Evolutionary conservation across 257 asterid genomes (phyloP), one percentile per base, ranked within the genome.

Genomic region (Solanum chmielewskii): DNA sequence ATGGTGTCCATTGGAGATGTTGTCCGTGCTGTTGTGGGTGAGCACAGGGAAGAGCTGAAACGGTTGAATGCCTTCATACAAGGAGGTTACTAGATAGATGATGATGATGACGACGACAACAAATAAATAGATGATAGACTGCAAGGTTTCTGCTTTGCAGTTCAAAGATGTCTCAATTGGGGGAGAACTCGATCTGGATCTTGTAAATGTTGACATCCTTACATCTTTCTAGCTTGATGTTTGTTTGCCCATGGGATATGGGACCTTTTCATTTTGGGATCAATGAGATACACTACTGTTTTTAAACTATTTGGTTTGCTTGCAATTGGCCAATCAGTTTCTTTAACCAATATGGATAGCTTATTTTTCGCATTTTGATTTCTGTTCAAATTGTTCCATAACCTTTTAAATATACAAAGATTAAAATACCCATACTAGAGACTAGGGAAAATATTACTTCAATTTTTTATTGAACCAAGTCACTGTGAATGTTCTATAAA

Each of bases 1-100:
- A 96, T 96, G 99, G 99, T 95, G 86, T 96, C 99, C 33, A 94
- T 96, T 13, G 99, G 99, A 87, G 99, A 96, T 11, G 99, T 96
- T 86, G 99, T 96, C 83, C 98, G 99, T 81, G 98, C 99, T 10
- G 99, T 96, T 18, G 98, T 96, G 92, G 90, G 90, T 20, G 99
- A 96, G 96, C 95, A 96, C 86, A 93, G 98, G 12, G 95, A 92
- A 10, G 99, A 96, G 91, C 84, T 96, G 86, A 87, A 94, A 91
- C 98, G 99, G 86, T 86, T 96, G 87, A 96, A 95, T 86, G 98
- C 95, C 27, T 96, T 20, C 77, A 96, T 96, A 83, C 99, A 96
- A 84, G 99, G 99, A 23, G 99, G 99, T 62, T 96, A 96, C 90
- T 96, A 94, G 92, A 71, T 16, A 49, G 62, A 33, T 33, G 35